phyloP scores from a whole-genome alignment of 257 asterid species.

The Capsicum pubescens region DNA sequence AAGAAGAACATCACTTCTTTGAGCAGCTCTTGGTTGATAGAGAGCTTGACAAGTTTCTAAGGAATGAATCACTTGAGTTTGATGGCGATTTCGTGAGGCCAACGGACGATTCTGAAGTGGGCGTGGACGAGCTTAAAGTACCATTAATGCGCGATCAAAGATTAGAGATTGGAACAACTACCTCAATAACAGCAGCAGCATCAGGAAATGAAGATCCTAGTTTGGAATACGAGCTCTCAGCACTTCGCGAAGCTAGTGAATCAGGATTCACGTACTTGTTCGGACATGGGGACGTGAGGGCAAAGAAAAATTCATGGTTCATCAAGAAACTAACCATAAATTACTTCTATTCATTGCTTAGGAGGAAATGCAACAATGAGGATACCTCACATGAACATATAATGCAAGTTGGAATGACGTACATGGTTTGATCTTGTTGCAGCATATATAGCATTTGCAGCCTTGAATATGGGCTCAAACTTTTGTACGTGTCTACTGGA shows the following conservation, averaged over 20 bases:
- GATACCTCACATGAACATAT: conserved; percentile 84
- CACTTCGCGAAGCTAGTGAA: conserved; percentile 68
- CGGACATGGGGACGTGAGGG: conserved; percentile 88
- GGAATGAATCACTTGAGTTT: conserved; percentile 71
- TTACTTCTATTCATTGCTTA: conserved; percentile 83
- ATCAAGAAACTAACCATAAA: conserved; percentile 78
- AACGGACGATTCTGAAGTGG: conserved; percentile 43
- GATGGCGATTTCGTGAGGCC: conserved; percentile 52
- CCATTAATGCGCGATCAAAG: conserved; percentile 57
- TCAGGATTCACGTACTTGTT: conserved; percentile 88
- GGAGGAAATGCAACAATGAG: conserved; percentile 89
- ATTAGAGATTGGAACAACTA: conserved; percentile 25
- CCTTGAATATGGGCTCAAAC: background rate
- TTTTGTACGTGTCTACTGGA: background rate
- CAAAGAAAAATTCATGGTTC: conserved; percentile 78
- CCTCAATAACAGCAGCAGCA: conserved; percentile 51
- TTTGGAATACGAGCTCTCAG: conserved; percentile 87
- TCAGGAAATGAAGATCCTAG: conserved; percentile 71
- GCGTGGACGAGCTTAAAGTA: conserved; percentile 45
- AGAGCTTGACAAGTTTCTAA: conserved; percentile 74
- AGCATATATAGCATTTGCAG: background rate
- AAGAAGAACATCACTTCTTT: conserved; percentile 84
- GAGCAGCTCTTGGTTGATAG: conserved; percentile 83
- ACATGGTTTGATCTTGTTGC: conserved; percentile 31
- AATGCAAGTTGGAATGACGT: conserved; percentile 81